Evolutionary conservation across 306 rosid genomes (phyloP), one percentile per base, ranked within the genome.

Genomic region (Sesbania bispinosa): DNA sequence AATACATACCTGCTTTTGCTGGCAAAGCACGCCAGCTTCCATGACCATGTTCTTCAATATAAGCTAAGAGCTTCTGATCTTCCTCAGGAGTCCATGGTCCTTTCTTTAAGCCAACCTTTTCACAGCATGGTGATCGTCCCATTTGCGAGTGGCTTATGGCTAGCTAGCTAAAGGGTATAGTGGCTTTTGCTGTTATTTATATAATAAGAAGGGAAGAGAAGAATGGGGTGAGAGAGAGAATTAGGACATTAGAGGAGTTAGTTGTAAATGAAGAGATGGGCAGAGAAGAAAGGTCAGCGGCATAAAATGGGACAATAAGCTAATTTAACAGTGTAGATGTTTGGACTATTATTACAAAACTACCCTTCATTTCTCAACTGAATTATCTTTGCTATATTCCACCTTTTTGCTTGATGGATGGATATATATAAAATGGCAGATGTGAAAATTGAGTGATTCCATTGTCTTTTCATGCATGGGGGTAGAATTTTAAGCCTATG

Each of bases 11-110:
- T 29, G 99, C 97, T 89, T 89, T 95, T 32, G 88, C 52, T 0
- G 99, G 99, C 77, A 95, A 90, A 51, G 99, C 99, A 53, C 99
- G 87, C 99, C 99, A 95, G 69, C 99, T 95, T 45, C 99, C 99
- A 76, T 95, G 99, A 69, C 99, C 97, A 54, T 95, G 96, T 84
- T 92, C 96, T 76, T 95, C 97, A 10, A 95, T 91, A 36, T 85
- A 95, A 76, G 96, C 97, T 66, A 95, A 82, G 76, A 95, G 99
- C 45, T 95, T 92, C 77, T 95, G 99, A 75, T 95, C 99, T 85
- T 95, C 99, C 77, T 95, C 99, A 1, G 99, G 97, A 30, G 97
- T 95, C 99, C 99, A 95, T 42, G 99, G 99, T 13, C 99, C 99
- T 86, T 92, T 95, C 93, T 95, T 95, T 78, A 95, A 86, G 19